Evolutionary conservation across 306 rosid genomes (phyloP).

Genomic region (Trichosanthes truncata): DNA sequence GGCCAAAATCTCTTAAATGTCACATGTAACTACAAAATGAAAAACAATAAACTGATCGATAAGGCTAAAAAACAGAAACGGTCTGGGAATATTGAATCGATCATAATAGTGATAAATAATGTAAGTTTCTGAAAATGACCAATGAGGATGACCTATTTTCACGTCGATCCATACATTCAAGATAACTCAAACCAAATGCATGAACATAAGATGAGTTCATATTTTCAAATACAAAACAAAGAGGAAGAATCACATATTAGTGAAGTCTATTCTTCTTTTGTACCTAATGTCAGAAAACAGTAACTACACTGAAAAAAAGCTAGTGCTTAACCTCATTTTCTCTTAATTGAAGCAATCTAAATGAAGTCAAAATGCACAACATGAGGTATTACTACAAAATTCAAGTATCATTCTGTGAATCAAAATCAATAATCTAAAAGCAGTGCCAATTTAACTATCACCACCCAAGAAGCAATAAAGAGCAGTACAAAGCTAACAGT

Average conservation of each 20-base stretch:
- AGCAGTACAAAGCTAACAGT: neutral
- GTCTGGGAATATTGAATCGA: neutral
- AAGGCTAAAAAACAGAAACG: neutral
- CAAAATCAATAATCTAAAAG: neutral
- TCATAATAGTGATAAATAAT: neutral
- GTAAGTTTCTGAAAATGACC: neutral
- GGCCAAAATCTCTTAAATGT: neutral
- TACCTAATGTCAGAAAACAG: neutral
- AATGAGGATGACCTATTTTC: neutral
- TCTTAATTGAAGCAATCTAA: neutral
- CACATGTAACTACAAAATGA: neutral
- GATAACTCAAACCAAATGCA: neutral
- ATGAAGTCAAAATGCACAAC: neutral
- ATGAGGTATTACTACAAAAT: neutral
- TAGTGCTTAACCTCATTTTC: neutral
- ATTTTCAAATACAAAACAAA: neutral
- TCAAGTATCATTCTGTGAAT: neutral
- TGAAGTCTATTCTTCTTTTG: neutral
- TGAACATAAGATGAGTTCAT: neutral
- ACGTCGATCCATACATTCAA: neutral
- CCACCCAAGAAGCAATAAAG: neutral
- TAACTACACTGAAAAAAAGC: neutral
- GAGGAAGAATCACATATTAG: neutral
- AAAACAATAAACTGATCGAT: neutral
- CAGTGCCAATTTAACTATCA: neutral